phyloP scores from a whole-genome alignment of 2,329 filamentous ascomycete genomes.

The Pseudogymnoascus sp. region DNA sequence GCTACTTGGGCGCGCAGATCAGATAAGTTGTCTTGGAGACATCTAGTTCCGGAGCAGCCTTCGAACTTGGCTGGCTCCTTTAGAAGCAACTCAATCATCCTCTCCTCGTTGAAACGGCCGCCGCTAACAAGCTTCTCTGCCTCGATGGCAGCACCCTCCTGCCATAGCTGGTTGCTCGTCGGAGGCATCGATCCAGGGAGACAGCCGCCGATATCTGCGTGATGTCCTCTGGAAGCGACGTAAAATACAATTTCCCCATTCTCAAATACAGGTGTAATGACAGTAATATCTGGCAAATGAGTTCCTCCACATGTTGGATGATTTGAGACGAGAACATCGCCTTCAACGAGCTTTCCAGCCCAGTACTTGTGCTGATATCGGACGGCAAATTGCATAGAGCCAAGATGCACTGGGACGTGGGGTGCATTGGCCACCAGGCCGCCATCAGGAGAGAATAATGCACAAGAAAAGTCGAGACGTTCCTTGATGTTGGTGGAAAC shows the following conservation, averaged over 20 bases:
- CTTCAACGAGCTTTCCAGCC: conserved; percentile 63
- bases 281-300: conserved; percentile 74
- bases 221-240: conserved; percentile 70
- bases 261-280: conserved; percentile 70
- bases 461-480: conserved; percentile 71
- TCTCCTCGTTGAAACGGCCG: conserved; percentile 69
- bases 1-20: conserved; percentile 82
- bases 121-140: conserved; percentile 65
- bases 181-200: conserved; percentile 77
- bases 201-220: conserved; percentile 79
- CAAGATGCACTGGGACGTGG: conserved; percentile 70
- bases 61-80: conserved; percentile 65
- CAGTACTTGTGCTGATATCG: conserved; percentile 68
- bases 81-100: conserved; percentile 63
- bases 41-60: conserved; percentile 70
- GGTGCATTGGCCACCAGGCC: conserved; percentile 70
- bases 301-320: conserved; percentile 75
- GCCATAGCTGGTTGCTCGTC: conserved; percentile 55
- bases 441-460: conserved; percentile 65
- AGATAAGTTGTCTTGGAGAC: conserved; percentile 74
- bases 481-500: conserved; percentile 74
- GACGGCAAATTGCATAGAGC: conserved; percentile 56
- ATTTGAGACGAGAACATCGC: conserved; percentile 74
- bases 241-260: conserved; percentile 69
- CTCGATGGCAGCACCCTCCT: conserved; percentile 57